Evolutionary conservation across 345 rosid species (phyloP).

Genomic region (Orychophragmus violaceus): DNA sequence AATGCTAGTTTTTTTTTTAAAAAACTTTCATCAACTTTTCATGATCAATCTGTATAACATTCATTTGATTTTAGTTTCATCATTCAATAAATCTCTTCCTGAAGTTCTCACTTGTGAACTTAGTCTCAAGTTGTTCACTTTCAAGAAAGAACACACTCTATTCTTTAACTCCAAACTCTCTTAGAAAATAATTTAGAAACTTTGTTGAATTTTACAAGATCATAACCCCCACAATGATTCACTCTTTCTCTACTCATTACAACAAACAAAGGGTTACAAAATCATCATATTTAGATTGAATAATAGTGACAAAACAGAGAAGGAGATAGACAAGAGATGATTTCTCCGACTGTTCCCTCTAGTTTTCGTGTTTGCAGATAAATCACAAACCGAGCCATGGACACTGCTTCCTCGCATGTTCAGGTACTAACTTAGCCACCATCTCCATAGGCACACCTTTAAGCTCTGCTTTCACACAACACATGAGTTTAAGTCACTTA

Average conservation of each 20-base stretch:
- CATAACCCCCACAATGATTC: slow-evolving; percentile 17
- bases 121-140: too few relatives aligned
- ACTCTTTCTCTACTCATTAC: slow-evolving; percentile 21
- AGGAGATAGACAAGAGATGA: not conserved
- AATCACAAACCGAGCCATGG: slow-evolving; percentile 37
- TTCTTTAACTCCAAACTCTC: slow-evolving; percentile 17
- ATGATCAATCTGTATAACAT: slow-evolving; percentile 16
- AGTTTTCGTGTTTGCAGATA: slow-evolving; percentile 17
- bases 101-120: not conserved
- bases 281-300: slow-evolving; percentile 10
- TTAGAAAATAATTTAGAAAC: not conserved
- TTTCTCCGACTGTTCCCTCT: slow-evolving; percentile 13
- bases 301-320: not conserved
- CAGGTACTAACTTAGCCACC: slow-evolving; percentile 39
- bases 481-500: not conserved
- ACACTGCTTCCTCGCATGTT: slow-evolving; percentile 45
- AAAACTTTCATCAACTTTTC: slow-evolving; percentile 3
- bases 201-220: slow-evolving; percentile 21
- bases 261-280: slow-evolving; percentile 14
- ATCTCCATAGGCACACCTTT: slow-evolving; percentile 49
- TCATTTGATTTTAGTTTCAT: not conserved
- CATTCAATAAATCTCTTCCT: not conserved
- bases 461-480: slow-evolving; percentile 50
- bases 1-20: slow-evolving; percentile 23
- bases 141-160: too few relatives aligned